Evolutionary conservation across 495 filamentous ascomycete genomes (phyloP).

Genomic region (Cercophora scortea): DNA sequence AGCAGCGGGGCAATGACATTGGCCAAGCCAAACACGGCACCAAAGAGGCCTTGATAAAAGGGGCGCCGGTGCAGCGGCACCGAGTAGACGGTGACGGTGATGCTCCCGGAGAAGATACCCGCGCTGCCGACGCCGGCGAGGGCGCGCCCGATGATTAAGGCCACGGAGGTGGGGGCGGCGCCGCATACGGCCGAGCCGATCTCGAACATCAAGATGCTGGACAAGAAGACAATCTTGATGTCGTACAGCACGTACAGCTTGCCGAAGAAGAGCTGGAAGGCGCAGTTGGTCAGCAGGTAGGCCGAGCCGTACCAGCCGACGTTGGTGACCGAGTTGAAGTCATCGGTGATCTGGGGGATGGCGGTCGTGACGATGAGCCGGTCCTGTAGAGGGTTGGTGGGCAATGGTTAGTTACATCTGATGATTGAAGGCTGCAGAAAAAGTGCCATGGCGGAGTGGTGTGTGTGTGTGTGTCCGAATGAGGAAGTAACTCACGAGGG

Average conservation of each 20-base stretch:
- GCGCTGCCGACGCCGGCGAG: conserved; percentile 40
- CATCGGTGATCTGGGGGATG: conserved; percentile 24
- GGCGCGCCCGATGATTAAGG: conserved; percentile 46
- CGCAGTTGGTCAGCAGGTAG: conserved; percentile 37
- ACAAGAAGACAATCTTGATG: conserved; percentile 29
- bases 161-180: conserved; percentile 38
- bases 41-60: conserved; percentile 22
- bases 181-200: conserved; percentile 45
- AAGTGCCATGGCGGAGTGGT: too few relatives aligned
- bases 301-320: conserved; percentile 45
- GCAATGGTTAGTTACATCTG: too few relatives aligned
- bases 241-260: conserved; percentile 37
- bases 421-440: too few relatives aligned
- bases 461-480: too few relatives aligned
- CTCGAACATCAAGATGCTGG: conserved; percentile 31
- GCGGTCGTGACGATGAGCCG: background rate
- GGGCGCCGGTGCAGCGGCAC: conserved; percentile 32
- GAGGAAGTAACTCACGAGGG: background rate
- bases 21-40: conserved; percentile 5
- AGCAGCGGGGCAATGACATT: conserved; percentile 26
- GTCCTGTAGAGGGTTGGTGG: background rate
- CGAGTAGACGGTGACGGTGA: conserved; percentile 43
- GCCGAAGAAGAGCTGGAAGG: conserved; percentile 35
- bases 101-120: conserved; percentile 27
- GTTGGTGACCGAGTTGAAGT: conserved; percentile 32